Evolutionary conservation across 2,329 filamentous ascomycete species (phyloP).

Genomic region (Cyphellophora europaea): DNA sequence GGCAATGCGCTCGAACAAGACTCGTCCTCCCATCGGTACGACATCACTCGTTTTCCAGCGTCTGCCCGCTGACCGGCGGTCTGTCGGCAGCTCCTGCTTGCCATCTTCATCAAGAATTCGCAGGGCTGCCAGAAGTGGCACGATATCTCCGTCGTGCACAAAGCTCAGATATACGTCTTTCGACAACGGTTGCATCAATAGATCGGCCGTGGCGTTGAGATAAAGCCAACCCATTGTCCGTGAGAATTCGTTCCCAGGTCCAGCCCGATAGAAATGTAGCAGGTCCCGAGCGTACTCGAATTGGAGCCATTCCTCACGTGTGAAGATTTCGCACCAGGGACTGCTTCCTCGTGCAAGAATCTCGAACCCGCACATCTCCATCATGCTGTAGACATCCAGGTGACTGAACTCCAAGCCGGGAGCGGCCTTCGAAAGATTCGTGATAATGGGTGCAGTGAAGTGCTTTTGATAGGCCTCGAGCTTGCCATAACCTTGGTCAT

Average conservation of each 20-base stretch:
- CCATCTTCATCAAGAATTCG: conserved; percentile 36
- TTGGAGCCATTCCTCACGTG: conserved; percentile 40
- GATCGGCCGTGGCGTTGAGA: conserved; percentile 45
- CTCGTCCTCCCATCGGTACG: conserved; percentile 48
- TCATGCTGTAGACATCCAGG: conserved; percentile 48
- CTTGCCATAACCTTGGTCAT: conserved; percentile 40
- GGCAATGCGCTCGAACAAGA: conserved; percentile 44
- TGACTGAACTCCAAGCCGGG: conserved; percentile 33
- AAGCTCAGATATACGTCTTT: conserved; percentile 46
- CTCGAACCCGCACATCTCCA: conserved; percentile 54
- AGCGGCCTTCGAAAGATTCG: conserved; percentile 34
- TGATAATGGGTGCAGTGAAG: conserved; percentile 38
- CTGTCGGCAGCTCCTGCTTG: conserved; percentile 34
- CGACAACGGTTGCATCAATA: conserved; percentile 35
- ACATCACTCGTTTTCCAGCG: conserved; percentile 47
- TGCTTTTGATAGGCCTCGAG: conserved; percentile 36
- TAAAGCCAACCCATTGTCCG: conserved; percentile 48
- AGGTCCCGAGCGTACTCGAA: conserved; percentile 53
- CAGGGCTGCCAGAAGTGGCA: conserved; percentile 41
- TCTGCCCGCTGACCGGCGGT: conserved; percentile 33
- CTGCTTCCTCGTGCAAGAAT: conserved; percentile 43
- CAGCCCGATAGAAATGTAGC: conserved; percentile 49
- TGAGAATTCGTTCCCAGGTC: conserved; percentile 46
- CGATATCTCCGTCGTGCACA: conserved; percentile 51
- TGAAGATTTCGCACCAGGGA: conserved; percentile 49